Base-by-base conservation (phyloP, 768 basidiomycete genomes). In the Pisolithus marmoratus region DNA sequence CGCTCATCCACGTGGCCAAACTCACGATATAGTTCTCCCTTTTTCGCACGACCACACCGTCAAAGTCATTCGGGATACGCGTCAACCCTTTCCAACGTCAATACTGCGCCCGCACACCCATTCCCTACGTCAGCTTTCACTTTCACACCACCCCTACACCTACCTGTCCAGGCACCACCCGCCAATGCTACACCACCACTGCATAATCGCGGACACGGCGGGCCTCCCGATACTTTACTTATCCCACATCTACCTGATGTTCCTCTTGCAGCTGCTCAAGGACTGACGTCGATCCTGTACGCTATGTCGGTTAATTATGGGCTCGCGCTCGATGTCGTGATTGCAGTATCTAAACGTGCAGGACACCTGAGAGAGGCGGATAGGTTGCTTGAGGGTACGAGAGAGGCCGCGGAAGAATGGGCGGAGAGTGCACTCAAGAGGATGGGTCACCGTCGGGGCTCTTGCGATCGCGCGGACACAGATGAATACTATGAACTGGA, bases 271-370 rank as follows among this genome's bases (percentile, higher is more conserved):
- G 47, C 56, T 0, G 42, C 54, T 8, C 56, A 69, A 6, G 74
- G 73, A 2, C 59, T 73, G 14, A 57, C 60, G 7, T 52, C 60
- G 41, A 57, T 68, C 15, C 54, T 81, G 2, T 57, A 63, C 9
- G 61, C 60, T 51, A 76, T 83, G 66, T 70, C 76, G 1, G 58
- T 64, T 19, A 75, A 77, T 29, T 75, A 80, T 37, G 74, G 74
- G 15, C 76, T 76, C 52, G 63, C 60, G 14, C 59, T 72, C 41
- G 65, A 68, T 3, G 70, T 77, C 5, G 77, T 78, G 19, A 63
- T 69, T 46, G 61, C 62, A 14, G 66, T 79, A 24, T 78, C 71
- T 54, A 34, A 59, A 8, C 31, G 56, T 1, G 61, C 70, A 20
- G 55, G 63, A 44, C 72, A 65, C 51, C 58, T 82, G 17, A 52